Percentiles rank a stretch among this genome's conserved stretches.
phyloP scores from a whole-genome alignment of 2,329 filamentous ascomycete species.

The Beauveria medogensis region DNA sequence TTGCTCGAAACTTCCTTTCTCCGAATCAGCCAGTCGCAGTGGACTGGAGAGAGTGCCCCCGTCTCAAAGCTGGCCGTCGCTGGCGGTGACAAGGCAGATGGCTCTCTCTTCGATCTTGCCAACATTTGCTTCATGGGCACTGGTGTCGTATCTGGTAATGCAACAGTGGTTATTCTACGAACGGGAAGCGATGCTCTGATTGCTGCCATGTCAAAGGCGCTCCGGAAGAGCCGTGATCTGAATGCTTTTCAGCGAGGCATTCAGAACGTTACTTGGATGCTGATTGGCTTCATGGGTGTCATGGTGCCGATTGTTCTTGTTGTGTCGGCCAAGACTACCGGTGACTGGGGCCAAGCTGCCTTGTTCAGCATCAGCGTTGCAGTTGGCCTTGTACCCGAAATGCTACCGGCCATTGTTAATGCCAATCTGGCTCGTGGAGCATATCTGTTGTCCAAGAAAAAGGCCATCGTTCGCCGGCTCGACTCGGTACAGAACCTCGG shows the following conservation, averaged over 20 bases:
- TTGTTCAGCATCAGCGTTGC: constrained; percentile 23
- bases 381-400: constrained; percentile 22
- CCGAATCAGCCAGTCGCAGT: constrained; percentile 22
- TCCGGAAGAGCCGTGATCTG: constrained; percentile 17
- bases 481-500: constrained; percentile 23
- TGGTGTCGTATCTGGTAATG: constrained; percentile 21
- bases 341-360: constrained; percentile 20
- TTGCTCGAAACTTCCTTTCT: constrained; percentile 21
- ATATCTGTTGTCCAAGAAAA: constrained; percentile 23
- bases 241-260: constrained; percentile 23
- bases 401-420: constrained; percentile 24
- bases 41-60: constrained; percentile 23
- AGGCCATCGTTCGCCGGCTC: constrained; percentile 27
- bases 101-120: constrained; percentile 18
- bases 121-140: constrained; percentile 23
- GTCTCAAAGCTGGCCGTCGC: constrained; percentile 16
- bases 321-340: constrained; percentile 19
- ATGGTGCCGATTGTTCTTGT: constrained; percentile 23
- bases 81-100: constrained; percentile 14
- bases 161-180: constrained; percentile 18
- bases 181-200: constrained; percentile 20
- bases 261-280: constrained; percentile 22
- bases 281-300: constrained; percentile 22
- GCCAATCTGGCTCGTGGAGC: constrained; percentile 22
- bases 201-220: constrained; percentile 20